Evolutionary conservation across 2,329 filamentous ascomycete genomes (phyloP).

Genomic region (Colletotrichum cereale): DNA sequence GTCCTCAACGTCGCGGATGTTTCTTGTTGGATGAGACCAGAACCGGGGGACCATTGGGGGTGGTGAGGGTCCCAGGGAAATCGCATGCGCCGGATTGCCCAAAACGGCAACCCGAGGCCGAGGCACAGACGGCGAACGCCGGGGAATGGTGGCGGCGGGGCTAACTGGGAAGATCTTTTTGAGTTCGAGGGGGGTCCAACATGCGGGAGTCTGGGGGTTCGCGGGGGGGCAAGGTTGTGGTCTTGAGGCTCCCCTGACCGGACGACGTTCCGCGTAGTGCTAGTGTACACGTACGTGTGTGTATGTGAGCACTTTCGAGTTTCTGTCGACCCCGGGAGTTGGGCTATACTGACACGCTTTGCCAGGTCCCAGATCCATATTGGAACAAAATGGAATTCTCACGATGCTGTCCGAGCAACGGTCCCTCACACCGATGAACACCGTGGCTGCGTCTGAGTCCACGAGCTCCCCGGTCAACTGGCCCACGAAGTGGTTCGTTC

Average conservation of each 20-base stretch:
- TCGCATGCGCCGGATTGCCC: constrained; percentile 34
- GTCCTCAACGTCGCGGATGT: constrained; percentile 13
- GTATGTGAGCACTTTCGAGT: constrained; percentile 2
- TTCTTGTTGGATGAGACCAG: constrained; percentile 19
- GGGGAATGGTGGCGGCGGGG: constrained; percentile 1
- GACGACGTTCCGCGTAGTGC: neutral
- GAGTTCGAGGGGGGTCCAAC: neutral
- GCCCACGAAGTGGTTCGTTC: neutral
- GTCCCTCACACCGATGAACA: neutral
- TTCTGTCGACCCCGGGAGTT: neutral
- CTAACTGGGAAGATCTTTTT: constrained; percentile 13
- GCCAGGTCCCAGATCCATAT: neutral
- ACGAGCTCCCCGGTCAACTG: neutral
- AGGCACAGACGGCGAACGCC: constrained; percentile 7
- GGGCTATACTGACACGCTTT: constrained; percentile 5
- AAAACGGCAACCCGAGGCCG: constrained; percentile 28
- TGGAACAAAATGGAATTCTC: neutral
- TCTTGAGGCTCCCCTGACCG: constrained; percentile 11
- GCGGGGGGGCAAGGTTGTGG: constrained; percentile 19
- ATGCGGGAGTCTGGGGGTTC: constrained; percentile 26
- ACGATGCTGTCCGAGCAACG: neutral
- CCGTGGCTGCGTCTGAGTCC: neutral
- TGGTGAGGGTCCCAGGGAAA: constrained; percentile 13
- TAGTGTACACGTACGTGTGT: neutral
- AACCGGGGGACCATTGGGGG: constrained; percentile 5